Base-by-base conservation (phyloP, 225 moss, liverwort and hornwort species). In the Takakia lepidozioides region DNA sequence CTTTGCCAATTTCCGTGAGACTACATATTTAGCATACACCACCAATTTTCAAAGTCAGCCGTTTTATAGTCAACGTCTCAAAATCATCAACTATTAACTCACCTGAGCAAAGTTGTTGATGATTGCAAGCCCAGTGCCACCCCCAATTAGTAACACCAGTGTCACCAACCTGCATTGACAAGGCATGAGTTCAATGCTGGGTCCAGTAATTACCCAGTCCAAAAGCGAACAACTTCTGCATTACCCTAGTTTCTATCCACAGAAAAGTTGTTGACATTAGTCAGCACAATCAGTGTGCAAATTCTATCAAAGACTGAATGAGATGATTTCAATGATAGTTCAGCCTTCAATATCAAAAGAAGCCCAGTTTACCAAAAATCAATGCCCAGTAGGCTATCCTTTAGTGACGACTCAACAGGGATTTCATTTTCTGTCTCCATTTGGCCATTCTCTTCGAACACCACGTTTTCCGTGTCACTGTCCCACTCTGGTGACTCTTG, bases 71-170 rank as follows among this genome's bases (percentile, higher is more conserved):
- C n/a, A n/a, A n/a, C n/a, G n/a, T n/a, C n/a, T n/a, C n/a, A n/a
- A n/a, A n/a, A n/a, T n/a, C n/a, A n/a, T n/a, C n/a, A n/a, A n/a
- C 11, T 30, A 44, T 26, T 29, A 19, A 54, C 32, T 28, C 25
- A 81, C 80, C 76, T 81, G 80, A 17, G 71, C 76, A 56, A 81
- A 81, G 52, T 81, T 81, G 48, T 81, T 81, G 63, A 76, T 81
- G 55, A 81, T 76, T 8, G 80, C 80, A 3, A 81, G 75, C 29
- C 80, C 80, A 19, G 66, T 75, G 58, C 80, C 80, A 42, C 68
- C 80, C 38, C 80, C 71, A 46, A 75, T 46, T 40, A 65, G 71
- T 28, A 72, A 21, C 38, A 75, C 80, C 36, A 60, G 17, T 11
- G 76, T 81, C 32, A 81, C 58, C 39, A 81, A 52, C 80, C 80